A percentile compares a stretch with the other conserved stretches of the same genome.
Evolutionary conservation across 2,329 filamentous ascomycete genomes (phyloP).

Genomic region (Trichoderma atrobrunneum): DNA sequence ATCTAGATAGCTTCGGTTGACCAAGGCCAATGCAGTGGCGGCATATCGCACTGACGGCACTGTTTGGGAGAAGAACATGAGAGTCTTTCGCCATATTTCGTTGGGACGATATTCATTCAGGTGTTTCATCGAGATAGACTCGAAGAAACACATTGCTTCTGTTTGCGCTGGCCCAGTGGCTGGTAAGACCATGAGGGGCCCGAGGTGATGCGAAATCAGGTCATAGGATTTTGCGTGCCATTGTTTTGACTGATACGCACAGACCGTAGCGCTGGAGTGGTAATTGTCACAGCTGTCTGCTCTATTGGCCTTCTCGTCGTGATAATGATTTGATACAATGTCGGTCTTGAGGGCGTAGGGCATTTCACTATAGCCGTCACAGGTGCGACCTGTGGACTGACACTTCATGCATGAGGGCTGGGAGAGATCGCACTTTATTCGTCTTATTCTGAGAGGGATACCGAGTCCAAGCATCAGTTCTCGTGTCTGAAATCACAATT

Average conservation of each 20-base stretch:
- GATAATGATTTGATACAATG: background rate
- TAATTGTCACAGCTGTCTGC: background rate
- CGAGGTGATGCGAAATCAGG: background rate
- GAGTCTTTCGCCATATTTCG: background rate
- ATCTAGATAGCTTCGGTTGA: background rate
- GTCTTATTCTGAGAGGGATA: background rate
- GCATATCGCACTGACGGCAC: background rate
- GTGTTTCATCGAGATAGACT: background rate
- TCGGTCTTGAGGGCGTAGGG: background rate
- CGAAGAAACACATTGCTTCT: background rate
- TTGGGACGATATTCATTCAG: background rate
- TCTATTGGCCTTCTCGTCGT: background rate
- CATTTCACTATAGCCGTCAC: background rate
- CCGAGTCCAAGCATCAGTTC: background rate
- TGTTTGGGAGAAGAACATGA: constrained; percentile 11
- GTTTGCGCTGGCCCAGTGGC: background rate
- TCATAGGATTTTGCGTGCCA: background rate
- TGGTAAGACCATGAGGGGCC: constrained; percentile 1
- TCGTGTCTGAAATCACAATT: background rate
- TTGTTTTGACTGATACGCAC: background rate
- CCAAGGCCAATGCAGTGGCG: background rate
- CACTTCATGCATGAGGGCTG: background rate
- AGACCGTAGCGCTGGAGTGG: background rate
- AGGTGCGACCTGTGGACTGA: background rate
- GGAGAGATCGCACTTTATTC: background rate